Evolutionary conservation across 768 basidiomycete species (phyloP).

Genomic region (Dioszegia hungarica): DNA sequence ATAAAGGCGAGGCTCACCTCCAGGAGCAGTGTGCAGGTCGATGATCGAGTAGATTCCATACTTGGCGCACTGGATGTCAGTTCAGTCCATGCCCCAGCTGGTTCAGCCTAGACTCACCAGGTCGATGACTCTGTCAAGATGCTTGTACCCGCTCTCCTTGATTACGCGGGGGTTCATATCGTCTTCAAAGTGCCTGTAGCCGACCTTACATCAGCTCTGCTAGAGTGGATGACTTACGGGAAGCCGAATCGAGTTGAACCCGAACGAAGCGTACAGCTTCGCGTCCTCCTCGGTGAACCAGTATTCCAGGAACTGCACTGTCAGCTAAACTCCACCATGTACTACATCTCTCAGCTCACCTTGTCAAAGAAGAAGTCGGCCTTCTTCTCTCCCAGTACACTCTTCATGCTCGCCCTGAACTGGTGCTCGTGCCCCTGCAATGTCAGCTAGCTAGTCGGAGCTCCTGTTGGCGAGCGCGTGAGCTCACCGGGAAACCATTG

Average conservation of each 20-base stretch:
- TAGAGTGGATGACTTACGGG: constrained; percentile 15
- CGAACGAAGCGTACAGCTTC: constrained; percentile 69
- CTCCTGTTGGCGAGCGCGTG: too few species aligned
- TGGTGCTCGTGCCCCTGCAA: constrained; percentile 68
- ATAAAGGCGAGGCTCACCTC: constrained; percentile 18
- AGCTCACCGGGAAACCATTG: constrained; percentile 71
- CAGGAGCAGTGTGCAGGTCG: constrained; percentile 64
- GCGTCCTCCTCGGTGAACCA: constrained; percentile 76
- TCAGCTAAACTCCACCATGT: not conserved
- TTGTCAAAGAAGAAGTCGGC: constrained; percentile 80
- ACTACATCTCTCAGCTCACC: too few species aligned
- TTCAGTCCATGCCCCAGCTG: constrained; percentile 26
- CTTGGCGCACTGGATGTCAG: constrained; percentile 56
- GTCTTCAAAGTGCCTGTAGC: constrained; percentile 52
- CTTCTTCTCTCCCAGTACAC: constrained; percentile 61
- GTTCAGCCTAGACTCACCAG: not conserved
- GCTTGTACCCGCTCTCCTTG: constrained; percentile 69
- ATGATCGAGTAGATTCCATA: constrained; percentile 72
- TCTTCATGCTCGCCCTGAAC: constrained; percentile 65
- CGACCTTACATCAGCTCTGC: constrained; percentile 12
- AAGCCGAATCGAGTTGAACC: constrained; percentile 69
- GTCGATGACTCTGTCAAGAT: constrained; percentile 74
- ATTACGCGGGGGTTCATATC: constrained; percentile 75
- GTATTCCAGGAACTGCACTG: constrained; percentile 66
- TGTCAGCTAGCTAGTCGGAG: too few species aligned